Evolutionary conservation across 306 rosid genomes (phyloP), one percentile per base, ranked within the genome.

Genomic region (Dalbergia oliveri): DNA sequence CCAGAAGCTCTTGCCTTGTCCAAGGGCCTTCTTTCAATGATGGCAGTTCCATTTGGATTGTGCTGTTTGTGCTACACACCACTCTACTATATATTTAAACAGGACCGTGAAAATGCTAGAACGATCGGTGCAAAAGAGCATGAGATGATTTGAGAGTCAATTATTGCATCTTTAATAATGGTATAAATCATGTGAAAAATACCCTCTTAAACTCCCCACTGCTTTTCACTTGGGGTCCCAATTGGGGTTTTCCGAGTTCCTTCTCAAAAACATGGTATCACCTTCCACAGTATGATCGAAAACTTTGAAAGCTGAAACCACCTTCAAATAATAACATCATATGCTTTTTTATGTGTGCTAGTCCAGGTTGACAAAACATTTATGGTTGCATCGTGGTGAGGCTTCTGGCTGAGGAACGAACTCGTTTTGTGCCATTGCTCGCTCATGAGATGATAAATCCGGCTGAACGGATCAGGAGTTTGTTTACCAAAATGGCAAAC

Each of bases 31-130:
- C 89, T 95, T 63, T 81, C 97, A 3, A 95, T 93, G 98, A 95
- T 88, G 98, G 87, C 73, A 3, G 66, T 91, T 75, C 99, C 99
- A 16, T 93, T 95, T 72, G 98, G 99, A 5, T 47, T 95, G 82
- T 95, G 99, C 54, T 90, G 99, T 87, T 83, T 95, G 87, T 93
- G 91, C 75, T 95, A 93, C 78, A 91, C 98, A 0, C 98, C 99
- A 5, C 84, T 95, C 84, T 91, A 95, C 75, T 78, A 33, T 66
- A 19, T 66, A 43, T 95, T 93, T 69, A 87, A 87, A 82, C 88
- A 72, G 63, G 99, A 95, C 85, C 94, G 98, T 0, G 96, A 93
- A 67, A 89, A 77, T 81, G 97, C 88, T 61, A 87, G 89, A 84
- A 64, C 70, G 77, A 81, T 76, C 6, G 45, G 78, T 9, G 16